Evolutionary conservation across 2,329 filamentous ascomycete species (phyloP), one percentile per base, ranked within the genome.

Genomic region (Phaeosphaeriaceae sp.): DNA sequence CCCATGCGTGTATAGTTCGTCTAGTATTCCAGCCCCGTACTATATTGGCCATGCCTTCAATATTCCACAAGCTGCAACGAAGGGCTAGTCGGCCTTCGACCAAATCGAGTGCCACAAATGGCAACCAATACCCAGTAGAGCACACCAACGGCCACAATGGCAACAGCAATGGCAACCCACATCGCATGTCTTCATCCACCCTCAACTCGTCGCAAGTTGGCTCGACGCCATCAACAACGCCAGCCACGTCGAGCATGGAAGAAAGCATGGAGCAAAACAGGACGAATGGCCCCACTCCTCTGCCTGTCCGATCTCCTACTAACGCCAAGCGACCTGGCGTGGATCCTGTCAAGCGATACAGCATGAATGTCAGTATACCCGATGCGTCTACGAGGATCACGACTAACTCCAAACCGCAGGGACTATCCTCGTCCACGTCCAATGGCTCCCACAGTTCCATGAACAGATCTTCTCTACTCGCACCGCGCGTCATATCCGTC

Each of bases 401-500:
- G n/a, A 16, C 38, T 26, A 28, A 37, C 52, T 56, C 61, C 42
- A 16, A 35, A 36, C 11, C 46, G 9, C 50, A 74, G 70, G 85
- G 85, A 23, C 67, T 87, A 40, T 79, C 83, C 18, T 81, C 83
- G 20, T 58, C 59, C 32, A 74, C 79, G 18, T 70, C 78, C 21
- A 81, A 79, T 60, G 82, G 82, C 52, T 73, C 70, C 13, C 68
- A 72, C 42, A 56, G 56, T 81, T 66, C 79, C 76, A 46, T 81
- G 77, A 55, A 75, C 83, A 54, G 87, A 6, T 82, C 86, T 15
- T 96, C 92, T 45, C 85, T 87, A 35, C 93, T 90, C 74, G 89
- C 91, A 23, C 92, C 93, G 18, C 85, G 85, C 61, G 84, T 97
- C 32, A 77, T 87, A 35, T 96, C 92, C 28, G 79, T 96, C 32